Evolutionary conservation across 2,329 filamentous ascomycete genomes (phyloP).

Genomic region (Zelopaecilomyces penicillatus): DNA sequence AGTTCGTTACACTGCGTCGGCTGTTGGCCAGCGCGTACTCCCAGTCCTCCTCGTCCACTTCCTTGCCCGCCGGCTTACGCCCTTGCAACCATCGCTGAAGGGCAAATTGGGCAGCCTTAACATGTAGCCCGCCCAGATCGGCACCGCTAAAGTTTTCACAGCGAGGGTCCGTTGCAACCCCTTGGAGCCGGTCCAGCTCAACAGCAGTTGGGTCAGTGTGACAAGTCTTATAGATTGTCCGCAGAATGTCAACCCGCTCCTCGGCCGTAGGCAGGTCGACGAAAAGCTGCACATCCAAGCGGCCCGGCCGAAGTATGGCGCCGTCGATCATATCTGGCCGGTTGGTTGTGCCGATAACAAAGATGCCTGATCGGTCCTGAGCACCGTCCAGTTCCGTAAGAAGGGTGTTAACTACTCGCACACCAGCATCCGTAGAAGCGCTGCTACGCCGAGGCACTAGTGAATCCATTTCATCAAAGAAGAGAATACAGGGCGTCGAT

Average conservation of each 20-base stretch:
- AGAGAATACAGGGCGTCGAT: conserved; percentile 85
- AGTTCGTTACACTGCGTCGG: conserved; percentile 41
- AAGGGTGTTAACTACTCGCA: conserved; percentile 87
- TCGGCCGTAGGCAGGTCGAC: conserved; percentile 73
- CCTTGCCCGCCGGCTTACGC: conserved; percentile 13
- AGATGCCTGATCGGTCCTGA: conserved; percentile 72
- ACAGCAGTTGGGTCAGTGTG: conserved; percentile 30
- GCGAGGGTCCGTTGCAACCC: conserved; percentile 55
- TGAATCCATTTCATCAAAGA: conserved; percentile 96
- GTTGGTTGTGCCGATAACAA: conserved; percentile 92
- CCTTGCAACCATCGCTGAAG: conserved; percentile 29
- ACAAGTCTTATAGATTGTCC: conserved; percentile 51
- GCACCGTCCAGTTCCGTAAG: conserved; percentile 91
- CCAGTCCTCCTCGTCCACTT: conserved; percentile 39
- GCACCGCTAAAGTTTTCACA: conserved; percentile 73
- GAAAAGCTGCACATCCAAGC: conserved; percentile 80
- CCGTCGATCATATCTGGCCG: conserved; percentile 93
- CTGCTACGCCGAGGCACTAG: conserved; percentile 79
- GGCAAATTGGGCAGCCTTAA: conserved; percentile 44
- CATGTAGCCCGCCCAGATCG: conserved; percentile 42
- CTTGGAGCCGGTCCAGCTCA: conserved; percentile 46
- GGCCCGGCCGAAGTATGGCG: conserved; percentile 85
- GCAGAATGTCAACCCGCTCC: conserved; percentile 79
- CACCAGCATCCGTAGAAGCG: conserved; percentile 69
- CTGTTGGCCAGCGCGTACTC: conserved; percentile 41